phyloP scores from a whole-genome alignment of 75 land plant genomes.

The Isoetes taiwanensis region DNA sequence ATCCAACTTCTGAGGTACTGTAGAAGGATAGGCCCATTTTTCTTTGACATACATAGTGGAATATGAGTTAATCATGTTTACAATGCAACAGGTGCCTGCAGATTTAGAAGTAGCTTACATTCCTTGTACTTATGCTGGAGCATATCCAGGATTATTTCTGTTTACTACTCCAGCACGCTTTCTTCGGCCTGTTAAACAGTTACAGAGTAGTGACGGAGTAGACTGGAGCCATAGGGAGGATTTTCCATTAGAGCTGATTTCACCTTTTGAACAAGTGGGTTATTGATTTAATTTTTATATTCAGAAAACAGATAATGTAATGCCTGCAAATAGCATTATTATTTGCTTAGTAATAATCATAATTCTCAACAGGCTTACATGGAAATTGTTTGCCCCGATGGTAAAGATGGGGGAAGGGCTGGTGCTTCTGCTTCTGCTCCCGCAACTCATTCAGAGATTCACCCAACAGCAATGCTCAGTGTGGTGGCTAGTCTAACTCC shows the following conservation, averaged over 20 bases:
- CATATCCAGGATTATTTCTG: slow-evolving; percentile 85
- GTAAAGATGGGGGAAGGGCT: slow-evolving; percentile 64
- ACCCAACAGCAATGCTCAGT: slow-evolving; percentile 80
- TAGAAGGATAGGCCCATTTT: too few relatives aligned
- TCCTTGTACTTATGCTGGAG: slow-evolving; percentile 69
- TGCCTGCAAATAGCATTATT: background rate
- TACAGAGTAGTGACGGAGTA: slow-evolving; percentile 17
- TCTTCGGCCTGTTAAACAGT: slow-evolving; percentile 64
- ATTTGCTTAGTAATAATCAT: background rate
- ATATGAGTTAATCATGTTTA: too few relatives aligned
- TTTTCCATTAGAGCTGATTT: slow-evolving; percentile 56
- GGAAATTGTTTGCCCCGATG: slow-evolving; percentile 96
- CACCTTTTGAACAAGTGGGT: slow-evolving; percentile 90
- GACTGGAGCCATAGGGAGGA: too few relatives aligned
- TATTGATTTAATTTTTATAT: background rate
- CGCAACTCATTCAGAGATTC: slow-evolving; percentile 74
- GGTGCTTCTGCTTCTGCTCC: slow-evolving; percentile 23
- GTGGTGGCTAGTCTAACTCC: slow-evolving; percentile 95
- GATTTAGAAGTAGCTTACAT: slow-evolving; percentile 96
- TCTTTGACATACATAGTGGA: too few relatives aligned
- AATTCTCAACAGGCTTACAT: slow-evolving; percentile 53
- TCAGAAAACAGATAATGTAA: too few relatives aligned
- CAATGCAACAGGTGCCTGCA: slow-evolving; percentile 93
- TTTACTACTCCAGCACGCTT: slow-evolving; percentile 76
- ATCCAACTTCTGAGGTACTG: slow-evolving; percentile 39